Conservation (phyloP, 1,284 basidiomycete species). For the Malassezia psittaci region DNA sequence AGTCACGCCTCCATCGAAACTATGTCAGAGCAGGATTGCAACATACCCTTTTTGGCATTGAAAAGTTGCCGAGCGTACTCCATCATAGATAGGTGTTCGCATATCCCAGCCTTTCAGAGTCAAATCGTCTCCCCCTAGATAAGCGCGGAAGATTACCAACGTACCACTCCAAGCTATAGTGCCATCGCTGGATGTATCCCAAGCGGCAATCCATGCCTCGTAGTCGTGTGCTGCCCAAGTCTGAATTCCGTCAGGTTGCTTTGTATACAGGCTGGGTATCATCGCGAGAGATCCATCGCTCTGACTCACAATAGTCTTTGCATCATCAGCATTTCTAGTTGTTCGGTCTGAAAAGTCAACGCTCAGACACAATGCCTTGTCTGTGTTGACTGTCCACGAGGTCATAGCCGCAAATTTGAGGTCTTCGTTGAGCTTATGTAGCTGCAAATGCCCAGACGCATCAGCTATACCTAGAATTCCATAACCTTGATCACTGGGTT, state of each 20-base stretch:
- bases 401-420: conserved; percentile 9
- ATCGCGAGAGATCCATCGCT: conserved; percentile 40
- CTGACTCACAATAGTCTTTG: conserved; percentile 35
- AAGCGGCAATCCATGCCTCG: conserved; percentile 88
- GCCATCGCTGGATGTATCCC: conserved; percentile 62
- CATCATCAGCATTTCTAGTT: not conserved
- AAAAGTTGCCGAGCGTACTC: conserved; percentile 54
- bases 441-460: conserved; percentile 23
- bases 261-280: conserved; percentile 20
- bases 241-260: conserved; percentile 6
- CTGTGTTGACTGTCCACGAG: conserved; percentile 28
- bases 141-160: conserved; percentile 19
- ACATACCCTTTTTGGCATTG: conserved; percentile 57
- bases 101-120: conserved; percentile 82
- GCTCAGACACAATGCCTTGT: conserved; percentile 35
- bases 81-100: conserved; percentile 25
- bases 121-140: conserved; percentile 79
- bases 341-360: conserved; percentile 41
- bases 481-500: not conserved
- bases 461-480: conserved; percentile 30
- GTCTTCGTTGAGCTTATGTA: conserved; percentile 17
- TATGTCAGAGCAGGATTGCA: not conserved
- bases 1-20: conserved; percentile 84
- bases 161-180: conserved; percentile 68
- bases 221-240: conserved; percentile 80